Conservation (phyloP, 345 rosid species). For the Passiflora organensis region DNA sequence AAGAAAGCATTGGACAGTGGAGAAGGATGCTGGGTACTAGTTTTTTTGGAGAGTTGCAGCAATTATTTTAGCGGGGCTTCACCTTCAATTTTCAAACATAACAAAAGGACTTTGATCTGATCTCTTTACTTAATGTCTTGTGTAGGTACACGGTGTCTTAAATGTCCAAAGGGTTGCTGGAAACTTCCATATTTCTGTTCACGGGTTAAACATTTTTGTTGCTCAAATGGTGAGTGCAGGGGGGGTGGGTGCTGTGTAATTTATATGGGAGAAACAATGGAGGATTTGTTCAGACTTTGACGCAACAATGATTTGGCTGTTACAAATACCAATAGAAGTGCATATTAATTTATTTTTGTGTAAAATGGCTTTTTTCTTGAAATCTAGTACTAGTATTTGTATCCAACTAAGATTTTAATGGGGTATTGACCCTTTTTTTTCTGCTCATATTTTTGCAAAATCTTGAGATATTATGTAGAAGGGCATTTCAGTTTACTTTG, state of each 20-base stretch:
- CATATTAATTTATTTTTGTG: background rate
- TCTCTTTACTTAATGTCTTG: conserved; percentile 11
- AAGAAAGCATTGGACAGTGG: conserved; percentile 77
- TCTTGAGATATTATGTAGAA: too few species aligned
- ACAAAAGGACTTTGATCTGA: conserved; percentile 16
- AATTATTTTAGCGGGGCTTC: background rate
- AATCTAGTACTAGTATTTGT: too few species aligned
- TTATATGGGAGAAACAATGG: too few species aligned
- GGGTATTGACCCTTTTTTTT: too few species aligned
- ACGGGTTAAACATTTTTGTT: conserved; percentile 85
- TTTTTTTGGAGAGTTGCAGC: conserved; percentile 4
- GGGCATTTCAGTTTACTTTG: too few species aligned
- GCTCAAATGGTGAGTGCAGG: conserved; percentile 87
- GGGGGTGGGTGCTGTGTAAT: too few species aligned
- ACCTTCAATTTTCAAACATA: background rate
- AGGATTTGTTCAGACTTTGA: background rate
- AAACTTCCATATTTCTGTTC: conserved; percentile 96
- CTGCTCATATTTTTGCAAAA: too few species aligned
- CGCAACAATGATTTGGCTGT: background rate
- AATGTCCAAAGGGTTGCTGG: conserved; percentile 99
- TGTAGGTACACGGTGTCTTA: conserved; percentile 83
- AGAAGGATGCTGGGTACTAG: conserved; percentile 92
- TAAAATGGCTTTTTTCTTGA: background rate
- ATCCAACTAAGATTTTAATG: too few species aligned
- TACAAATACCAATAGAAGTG: background rate